Conservation (phyloP, 2,329 filamentous ascomycete species). For the Alternaria sp. region DNA sequence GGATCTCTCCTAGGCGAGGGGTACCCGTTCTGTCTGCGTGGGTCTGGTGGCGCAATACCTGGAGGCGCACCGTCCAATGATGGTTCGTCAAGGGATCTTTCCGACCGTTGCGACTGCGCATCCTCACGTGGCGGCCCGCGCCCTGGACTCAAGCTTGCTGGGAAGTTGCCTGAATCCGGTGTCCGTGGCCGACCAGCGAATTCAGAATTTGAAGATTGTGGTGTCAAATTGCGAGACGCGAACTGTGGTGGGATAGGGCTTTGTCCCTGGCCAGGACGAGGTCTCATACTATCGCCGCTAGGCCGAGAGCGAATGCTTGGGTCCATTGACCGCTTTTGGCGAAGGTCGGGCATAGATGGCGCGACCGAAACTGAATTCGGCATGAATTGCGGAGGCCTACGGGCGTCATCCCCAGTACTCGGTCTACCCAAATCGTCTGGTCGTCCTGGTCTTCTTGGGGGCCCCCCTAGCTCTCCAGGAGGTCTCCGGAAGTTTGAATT, state of each 20-base stretch:
- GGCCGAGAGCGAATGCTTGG: constrained; percentile 41
- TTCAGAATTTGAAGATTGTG: constrained; percentile 50
- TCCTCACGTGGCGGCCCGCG: constrained; percentile 39
- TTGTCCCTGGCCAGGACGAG: constrained; percentile 37
- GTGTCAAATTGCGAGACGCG: constrained; percentile 46
- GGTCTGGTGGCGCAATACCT: constrained; percentile 31
- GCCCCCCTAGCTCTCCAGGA: constrained; percentile 26
- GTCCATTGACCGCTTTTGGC: constrained; percentile 44
- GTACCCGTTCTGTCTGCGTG: constrained; percentile 38
- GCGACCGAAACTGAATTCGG: constrained; percentile 28
- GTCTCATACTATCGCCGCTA: constrained; percentile 45
- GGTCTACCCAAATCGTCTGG: constrained; percentile 34
- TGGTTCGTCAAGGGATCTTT: constrained; percentile 36
- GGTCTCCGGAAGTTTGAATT: constrained; percentile 33
- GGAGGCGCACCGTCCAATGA: constrained; percentile 28
- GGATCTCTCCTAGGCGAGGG: constrained; percentile 35
- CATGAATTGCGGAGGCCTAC: constrained; percentile 31
- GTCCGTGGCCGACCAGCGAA: constrained; percentile 41
- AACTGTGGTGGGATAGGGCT: constrained; percentile 38
- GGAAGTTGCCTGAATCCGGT: constrained; percentile 36
- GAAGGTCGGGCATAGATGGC: constrained; percentile 35
- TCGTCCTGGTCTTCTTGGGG: constrained; percentile 28
- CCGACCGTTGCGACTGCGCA: constrained; percentile 37
- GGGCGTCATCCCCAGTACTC: constrained; percentile 38
- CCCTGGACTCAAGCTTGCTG: constrained; percentile 34